Evolutionary conservation across 176 grass and related monocot genomes (phyloP).

Genomic region (Ananas comosus): DNA sequence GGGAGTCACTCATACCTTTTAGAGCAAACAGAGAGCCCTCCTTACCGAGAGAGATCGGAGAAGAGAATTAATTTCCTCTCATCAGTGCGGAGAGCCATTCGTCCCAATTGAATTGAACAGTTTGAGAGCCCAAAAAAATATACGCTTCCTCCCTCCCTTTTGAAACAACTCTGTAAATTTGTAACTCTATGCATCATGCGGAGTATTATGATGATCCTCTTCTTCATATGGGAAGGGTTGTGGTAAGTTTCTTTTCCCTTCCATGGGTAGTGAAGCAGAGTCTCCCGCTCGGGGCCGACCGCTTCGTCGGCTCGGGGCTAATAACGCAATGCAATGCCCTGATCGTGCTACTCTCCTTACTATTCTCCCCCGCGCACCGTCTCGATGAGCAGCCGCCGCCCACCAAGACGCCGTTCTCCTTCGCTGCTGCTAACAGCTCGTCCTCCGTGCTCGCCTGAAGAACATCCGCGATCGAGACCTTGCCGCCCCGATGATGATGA

Average conservation of each 20-base stretch:
- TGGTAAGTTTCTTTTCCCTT: slow-evolving; percentile 39
- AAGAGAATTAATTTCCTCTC: background rate
- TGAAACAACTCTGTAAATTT: too few species aligned
- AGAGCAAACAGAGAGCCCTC: background rate
- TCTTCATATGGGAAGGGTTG: slow-evolving; percentile 40
- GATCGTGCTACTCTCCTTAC: slow-evolving; percentile 24
- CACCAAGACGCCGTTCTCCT: slow-evolving; percentile 47
- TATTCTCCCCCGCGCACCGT: slow-evolving; percentile 31
- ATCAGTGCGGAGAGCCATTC: too few species aligned
- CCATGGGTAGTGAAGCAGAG: slow-evolving; percentile 50
- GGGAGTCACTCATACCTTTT: background rate
- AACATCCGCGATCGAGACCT: slow-evolving; percentile 65
- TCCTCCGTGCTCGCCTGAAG: slow-evolving; percentile 50
- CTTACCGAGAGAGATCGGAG: background rate
- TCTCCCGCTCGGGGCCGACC: slow-evolving; percentile 37
- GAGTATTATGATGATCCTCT: slow-evolving; percentile 5
- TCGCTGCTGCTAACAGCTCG: slow-evolving; percentile 51
- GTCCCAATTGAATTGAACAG: too few species aligned
- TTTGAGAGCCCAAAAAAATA: too few species aligned
- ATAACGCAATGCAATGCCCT: slow-evolving; percentile 25
- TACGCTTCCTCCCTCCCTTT: too few species aligned
- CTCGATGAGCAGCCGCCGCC: slow-evolving; percentile 32
- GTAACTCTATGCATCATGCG: too few species aligned
- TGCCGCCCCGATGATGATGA: slow-evolving; percentile 7
- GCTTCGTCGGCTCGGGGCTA: slow-evolving; percentile 36